These are phyloP conservation scores for Lasiodiplodia sp. DNA, from an alignment of 2,329 filamentous ascomycete species.

Conservation along the genomic window DNA sequence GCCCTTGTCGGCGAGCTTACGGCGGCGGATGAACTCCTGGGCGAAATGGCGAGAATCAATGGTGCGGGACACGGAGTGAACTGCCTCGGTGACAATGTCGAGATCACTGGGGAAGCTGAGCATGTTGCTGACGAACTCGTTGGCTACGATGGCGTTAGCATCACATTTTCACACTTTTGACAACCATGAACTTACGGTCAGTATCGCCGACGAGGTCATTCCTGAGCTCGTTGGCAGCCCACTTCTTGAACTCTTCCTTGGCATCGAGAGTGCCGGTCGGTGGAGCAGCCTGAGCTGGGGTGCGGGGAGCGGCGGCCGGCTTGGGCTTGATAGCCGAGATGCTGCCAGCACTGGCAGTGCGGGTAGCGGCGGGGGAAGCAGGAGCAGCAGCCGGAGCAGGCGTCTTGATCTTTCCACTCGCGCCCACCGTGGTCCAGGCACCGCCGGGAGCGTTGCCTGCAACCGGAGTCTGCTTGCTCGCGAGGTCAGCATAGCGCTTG, in stretches of 20 bases:
- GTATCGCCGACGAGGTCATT: conserved; percentile 75
- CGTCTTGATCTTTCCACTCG: conserved; percentile 87
- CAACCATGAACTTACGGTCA: conserved; percentile 61
- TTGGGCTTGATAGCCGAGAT: conserved; percentile 58
- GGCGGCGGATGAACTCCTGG: conserved; percentile 91
- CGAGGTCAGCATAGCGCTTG: conserved; percentile 95
- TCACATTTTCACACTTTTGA: conserved; percentile 26
- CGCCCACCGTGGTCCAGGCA: conserved; percentile 95
- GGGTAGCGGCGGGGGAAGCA: conserved; percentile 53
- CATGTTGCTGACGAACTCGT: conserved; percentile 80
- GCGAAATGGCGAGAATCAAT: conserved; percentile 94
- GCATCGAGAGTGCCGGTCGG: conserved; percentile 65
- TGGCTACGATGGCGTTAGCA: conserved; percentile 62
- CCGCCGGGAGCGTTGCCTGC: conserved; percentile 52
- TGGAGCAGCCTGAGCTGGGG: conserved; percentile 56
- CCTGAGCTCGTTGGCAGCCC: conserved; percentile 80
- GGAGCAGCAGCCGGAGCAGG: conserved; percentile 68
- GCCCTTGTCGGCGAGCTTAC: conserved; percentile 91
- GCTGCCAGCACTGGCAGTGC: conserved; percentile 56
- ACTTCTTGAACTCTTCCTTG: conserved; percentile 92
- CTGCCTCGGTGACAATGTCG: conserved; percentile 85
- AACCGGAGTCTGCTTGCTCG: conserved; percentile 72
- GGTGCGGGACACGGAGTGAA: conserved; percentile 85
- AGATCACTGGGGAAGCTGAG: conserved; percentile 77
- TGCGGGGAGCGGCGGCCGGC: conserved; percentile 55